Base-by-base conservation (phyloP, 345 rosid genomes). In the Eucalyptus rudis region DNA sequence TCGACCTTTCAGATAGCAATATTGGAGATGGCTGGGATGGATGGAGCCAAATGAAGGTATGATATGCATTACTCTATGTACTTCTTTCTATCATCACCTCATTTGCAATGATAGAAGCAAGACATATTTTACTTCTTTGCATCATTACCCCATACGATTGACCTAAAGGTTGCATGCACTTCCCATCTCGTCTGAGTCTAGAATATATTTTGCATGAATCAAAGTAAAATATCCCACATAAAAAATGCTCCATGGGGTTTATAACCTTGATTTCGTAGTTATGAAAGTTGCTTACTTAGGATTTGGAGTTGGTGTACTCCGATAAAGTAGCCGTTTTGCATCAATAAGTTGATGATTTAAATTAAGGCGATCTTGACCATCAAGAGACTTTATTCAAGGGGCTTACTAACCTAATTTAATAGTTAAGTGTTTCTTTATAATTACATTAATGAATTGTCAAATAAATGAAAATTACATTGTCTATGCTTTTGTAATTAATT, bases 61-160 rank as follows among this genome's bases (percentile, higher is more conserved):
- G 29, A 9, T 56, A 5, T 56, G 12, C 1, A 5, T 5, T 56
- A 4, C 13, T 56, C 27, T 22, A 4, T 56, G 1, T 56, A 22
- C 49, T 49, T 49, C 27, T 22, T 56, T 56, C 62, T 56, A 9
- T 56, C 62, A 56, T 56, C 20, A 56, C 62, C 13, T 22, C 29
- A 56, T 10, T 56, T 0, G 7, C 0, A 0, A 56, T 56, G 29
- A 24, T 56, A 22, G 62, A 2, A 56, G 62, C 1, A 56, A 22
- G 13, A 56, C 5, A 56, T 58, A 24, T 24, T 24, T 22, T 24
- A 56, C 62, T 10, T 22, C 29, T 58, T 22, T 58, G 13, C 2
- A 24, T 22, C 7, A 24, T n/a, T 64, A 7, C 19, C 10, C 3
- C 71, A 13, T 64, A 1, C 3, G 4, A n/a, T 15, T 29, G 76